These are phyloP conservation scores for Alternaria metachromatica DNA, from an alignment of 2,329 filamentous ascomycete genomes.

Conservation along the genomic window DNA sequence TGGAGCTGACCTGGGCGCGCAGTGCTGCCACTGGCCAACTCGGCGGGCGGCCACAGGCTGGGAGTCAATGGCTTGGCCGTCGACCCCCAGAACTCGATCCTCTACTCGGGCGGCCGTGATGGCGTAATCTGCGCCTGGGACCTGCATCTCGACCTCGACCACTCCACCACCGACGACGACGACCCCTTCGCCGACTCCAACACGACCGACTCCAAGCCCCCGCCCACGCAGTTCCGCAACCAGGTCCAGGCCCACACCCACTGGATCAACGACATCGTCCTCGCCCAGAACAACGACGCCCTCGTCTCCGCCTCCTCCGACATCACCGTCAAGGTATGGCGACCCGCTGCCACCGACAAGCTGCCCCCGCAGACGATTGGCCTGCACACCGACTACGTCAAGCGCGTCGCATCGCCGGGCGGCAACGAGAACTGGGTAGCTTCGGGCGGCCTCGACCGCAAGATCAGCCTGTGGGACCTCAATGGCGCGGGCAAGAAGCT, in stretches of 20 bases:
- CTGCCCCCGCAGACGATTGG: slow-evolving; percentile 81
- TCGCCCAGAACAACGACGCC: slow-evolving; percentile 78
- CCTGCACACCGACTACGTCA: slow-evolving; percentile 94
- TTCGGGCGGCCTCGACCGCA: slow-evolving; percentile 90
- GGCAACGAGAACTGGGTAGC: slow-evolving; percentile 82
- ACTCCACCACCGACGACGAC: slow-evolving; percentile 46
- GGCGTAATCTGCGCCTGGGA: slow-evolving; percentile 97
- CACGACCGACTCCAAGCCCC: slow-evolving; percentile 44
- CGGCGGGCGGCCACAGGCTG: slow-evolving; percentile 83
- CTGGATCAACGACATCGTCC: slow-evolving; percentile 92
- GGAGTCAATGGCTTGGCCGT: slow-evolving; percentile 95
- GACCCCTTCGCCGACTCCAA: slow-evolving; percentile 50
- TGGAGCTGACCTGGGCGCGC: slow-evolving; percentile 24
- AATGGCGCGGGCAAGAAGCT: slow-evolving; percentile 85
- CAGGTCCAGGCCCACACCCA: slow-evolving; percentile 86
- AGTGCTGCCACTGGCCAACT: slow-evolving; percentile 77
- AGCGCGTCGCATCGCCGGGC: slow-evolving; percentile 83
- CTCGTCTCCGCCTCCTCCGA: slow-evolving; percentile 93
- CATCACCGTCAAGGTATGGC: slow-evolving; percentile 90
- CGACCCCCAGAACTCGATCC: slow-evolving; percentile 79
- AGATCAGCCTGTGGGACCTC: slow-evolving; percentile 92
- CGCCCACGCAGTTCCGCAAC: slow-evolving; percentile 62
- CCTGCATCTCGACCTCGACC: slow-evolving; percentile 70
- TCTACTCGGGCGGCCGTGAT: slow-evolving; percentile 95
- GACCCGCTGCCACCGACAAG: slow-evolving; percentile 69